phyloP scores from a whole-genome alignment of 257 asterid genomes.

The Paraleonurus japonicus region DNA sequence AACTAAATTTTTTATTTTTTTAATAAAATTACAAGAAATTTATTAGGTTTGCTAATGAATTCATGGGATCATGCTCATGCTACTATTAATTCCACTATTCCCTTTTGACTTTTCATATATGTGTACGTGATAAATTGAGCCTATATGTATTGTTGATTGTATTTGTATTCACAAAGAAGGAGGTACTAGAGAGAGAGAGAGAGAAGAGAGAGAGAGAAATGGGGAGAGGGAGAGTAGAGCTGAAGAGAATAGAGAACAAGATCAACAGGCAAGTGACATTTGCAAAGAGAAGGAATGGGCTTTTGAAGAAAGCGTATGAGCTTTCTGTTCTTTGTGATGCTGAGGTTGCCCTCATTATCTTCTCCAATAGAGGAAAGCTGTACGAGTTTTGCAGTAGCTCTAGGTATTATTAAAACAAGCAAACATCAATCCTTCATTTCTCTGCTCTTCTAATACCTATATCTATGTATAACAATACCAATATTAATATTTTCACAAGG shows the following conservation, averaged over 20 bases:
- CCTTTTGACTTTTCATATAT: slow-evolving; percentile 33
- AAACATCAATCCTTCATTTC: slow-evolving; percentile 18
- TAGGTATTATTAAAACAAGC: slow-evolving; percentile 66
- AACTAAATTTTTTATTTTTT: too few relatives aligned
- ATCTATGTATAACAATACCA: slow-evolving; percentile 9
- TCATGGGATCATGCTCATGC: slow-evolving; percentile 1
- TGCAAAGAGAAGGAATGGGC: slow-evolving; percentile 91
- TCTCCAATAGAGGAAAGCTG: slow-evolving; percentile 99
- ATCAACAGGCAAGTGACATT: slow-evolving; percentile 96
- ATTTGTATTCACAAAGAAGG: slow-evolving; percentile 27
- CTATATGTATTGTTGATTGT: slow-evolving; percentile 30
- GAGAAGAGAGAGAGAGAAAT: slow-evolving; percentile 34
- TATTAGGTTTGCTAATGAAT: neutral
- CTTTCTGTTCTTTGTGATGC: slow-evolving; percentile 95
- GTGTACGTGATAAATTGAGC: slow-evolving; percentile 13
- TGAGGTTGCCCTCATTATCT: slow-evolving; percentile 94
- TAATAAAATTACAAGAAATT: too few relatives aligned
- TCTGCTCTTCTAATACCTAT: slow-evolving; percentile 10
- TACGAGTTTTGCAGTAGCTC: slow-evolving; percentile 98
- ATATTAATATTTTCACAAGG: neutral
- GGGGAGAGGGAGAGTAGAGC: slow-evolving; percentile 92
- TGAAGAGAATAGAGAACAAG: slow-evolving; percentile 95
- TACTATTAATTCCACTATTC: slow-evolving; percentile 3
- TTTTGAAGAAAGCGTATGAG: slow-evolving; percentile 95
- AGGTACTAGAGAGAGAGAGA: slow-evolving; percentile 27